Evolutionary conservation across 116 monocot species (phyloP), one percentile per base, ranked within the genome.

Genomic region (Iris pallida): DNA sequence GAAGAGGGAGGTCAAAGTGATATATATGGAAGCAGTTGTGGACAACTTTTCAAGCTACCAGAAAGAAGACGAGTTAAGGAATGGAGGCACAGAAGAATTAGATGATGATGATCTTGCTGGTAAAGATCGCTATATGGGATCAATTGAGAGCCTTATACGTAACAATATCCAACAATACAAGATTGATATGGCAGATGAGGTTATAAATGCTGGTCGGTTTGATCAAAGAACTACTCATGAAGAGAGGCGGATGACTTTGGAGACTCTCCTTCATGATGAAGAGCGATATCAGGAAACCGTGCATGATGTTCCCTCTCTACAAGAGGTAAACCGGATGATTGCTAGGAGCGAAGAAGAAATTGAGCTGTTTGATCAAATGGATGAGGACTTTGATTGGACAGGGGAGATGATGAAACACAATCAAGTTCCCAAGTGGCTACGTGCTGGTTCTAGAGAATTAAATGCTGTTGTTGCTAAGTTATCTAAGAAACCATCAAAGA

Each of bases 121-220:
- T 20, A 96, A 83, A 79, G 89, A 96, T 71, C 75, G 92, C 16
- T 96, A 96, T 63, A 81, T 92, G 66, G 96, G 89, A 16, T 87
- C 96, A 8, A 89, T 96, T 61, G 96, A 96, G 78, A 89, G 92
- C 71, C 86, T 96, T 47, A 96, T 96, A 57, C 92, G 96, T 16
- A 92, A 75, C 54, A 91, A 96, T 68, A 96, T 96, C 46, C 96
- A 96, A 45, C 96, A 96, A 58, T 96, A 85, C 66, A 96, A 96
- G 81, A 89, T 96, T 66, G 92, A 96, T 61, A 96, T 96, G 96
- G 96, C 96, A 1, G 89, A 96, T 83, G 92, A 96, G 68, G 92
- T 96, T 48, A 96, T 96, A 20, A 96, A 96, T 87, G 96, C 96
- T 74, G 96, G 96, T 53, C 87, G 96, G n/a, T 96, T 96, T 79